phyloP scores from a whole-genome alignment of 345 rosid genomes.

The Geranium rotundifolium region DNA sequence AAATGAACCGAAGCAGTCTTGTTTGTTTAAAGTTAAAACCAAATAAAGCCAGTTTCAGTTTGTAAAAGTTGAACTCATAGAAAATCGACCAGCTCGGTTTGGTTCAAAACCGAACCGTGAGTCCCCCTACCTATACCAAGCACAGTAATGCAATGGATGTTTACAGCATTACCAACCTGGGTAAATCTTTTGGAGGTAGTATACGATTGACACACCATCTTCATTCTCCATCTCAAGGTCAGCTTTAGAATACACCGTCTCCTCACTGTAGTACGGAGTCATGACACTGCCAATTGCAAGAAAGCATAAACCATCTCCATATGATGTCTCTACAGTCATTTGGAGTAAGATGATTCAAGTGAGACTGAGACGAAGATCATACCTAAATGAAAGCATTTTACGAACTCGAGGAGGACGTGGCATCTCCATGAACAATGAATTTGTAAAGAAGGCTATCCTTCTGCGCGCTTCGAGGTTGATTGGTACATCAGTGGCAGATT shows the following conservation, averaged over 20 bases:
- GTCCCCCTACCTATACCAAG: background rate
- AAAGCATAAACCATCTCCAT: too few relatives aligned
- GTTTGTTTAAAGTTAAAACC: too few relatives aligned
- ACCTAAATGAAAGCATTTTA: conserved; percentile 95
- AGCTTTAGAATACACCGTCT: conserved; percentile 77
- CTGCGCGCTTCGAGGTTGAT: conserved; percentile 95
- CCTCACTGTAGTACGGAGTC: conserved; percentile 97
- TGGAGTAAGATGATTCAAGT: background rate
- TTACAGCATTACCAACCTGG: conserved; percentile 46
- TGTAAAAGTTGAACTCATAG: too few relatives aligned
- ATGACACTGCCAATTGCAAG: conserved; percentile 52
- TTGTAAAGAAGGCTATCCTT: conserved; percentile 84
- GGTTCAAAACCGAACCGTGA: too few relatives aligned
- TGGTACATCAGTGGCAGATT: conserved; percentile 82
- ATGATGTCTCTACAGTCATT: background rate
- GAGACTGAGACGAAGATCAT: background rate
- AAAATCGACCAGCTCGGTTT: too few relatives aligned
- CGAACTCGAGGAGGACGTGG: conserved; percentile 91
- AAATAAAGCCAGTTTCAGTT: too few relatives aligned
- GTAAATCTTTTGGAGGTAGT: conserved; percentile 88
- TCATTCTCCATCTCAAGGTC: conserved; percentile 97
- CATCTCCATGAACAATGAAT: conserved; percentile 95
- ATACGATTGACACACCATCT: conserved; percentile 89
- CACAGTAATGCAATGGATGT: conserved; percentile 1
- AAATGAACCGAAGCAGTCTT: too few relatives aligned